Conservation (phyloP, 1,139 yeast genomes). For the Suhomyces maxii region DNA sequence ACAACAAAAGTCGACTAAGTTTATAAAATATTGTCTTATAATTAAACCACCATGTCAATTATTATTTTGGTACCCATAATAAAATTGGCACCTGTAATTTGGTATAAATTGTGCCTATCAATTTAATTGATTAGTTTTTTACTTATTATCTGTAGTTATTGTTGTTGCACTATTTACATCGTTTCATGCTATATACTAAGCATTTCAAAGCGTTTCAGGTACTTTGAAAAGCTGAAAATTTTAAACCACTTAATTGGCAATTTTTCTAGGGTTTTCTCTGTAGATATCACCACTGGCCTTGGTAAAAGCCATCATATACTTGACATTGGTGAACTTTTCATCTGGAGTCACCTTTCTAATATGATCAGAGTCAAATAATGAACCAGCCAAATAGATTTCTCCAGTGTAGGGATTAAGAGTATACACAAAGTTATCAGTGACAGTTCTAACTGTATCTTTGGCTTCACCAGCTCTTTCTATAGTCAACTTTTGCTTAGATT, state of each 20-base stretch:
- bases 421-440: slow-evolving; percentile 74
- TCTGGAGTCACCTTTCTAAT: slow-evolving; percentile 39
- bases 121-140: too few relatives aligned
- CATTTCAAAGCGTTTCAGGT: background rate
- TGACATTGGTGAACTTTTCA: slow-evolving; percentile 35
- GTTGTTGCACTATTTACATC: background rate
- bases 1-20: too few relatives aligned
- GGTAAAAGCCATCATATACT: slow-evolving; percentile 21
- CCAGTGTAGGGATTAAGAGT: slow-evolving; percentile 72
- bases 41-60: too few relatives aligned
- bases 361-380: slow-evolving; percentile 69
- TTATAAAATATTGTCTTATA: too few relatives aligned
- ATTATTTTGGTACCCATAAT: too few relatives aligned
- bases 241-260: background rate
- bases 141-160: background rate
- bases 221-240: too few relatives aligned
- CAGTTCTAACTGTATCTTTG: slow-evolving; percentile 50
- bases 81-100: too few relatives aligned
- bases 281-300: slow-evolving; percentile 51
- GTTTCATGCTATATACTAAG: background rate
- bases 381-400: slow-evolving; percentile 71
- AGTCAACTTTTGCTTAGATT: slow-evolving; percentile 69
- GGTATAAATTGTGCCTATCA: background rate
- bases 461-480: slow-evolving; percentile 38
- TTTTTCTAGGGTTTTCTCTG: slow-evolving; percentile 19